Conservation (phyloP, 2,329 filamentous ascomycete species). For the Colletotrichum sp. region DNA sequence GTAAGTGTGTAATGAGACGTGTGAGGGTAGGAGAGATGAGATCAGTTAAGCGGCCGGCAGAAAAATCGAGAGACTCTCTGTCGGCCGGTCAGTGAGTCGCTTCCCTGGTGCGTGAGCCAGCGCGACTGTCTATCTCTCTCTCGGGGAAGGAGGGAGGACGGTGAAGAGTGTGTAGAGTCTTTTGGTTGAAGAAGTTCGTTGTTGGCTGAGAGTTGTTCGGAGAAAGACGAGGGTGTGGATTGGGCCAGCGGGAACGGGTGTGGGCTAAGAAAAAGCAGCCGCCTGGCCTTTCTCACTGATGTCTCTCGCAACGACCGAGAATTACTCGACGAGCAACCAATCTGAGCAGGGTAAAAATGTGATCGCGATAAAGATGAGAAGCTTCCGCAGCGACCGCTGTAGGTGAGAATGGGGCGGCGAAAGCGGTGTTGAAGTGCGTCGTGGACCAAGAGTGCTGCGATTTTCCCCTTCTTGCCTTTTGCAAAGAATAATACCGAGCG, state of each 20-base stretch:
- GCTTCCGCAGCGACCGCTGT: slow-evolving; percentile 7
- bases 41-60: neutral
- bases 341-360: neutral
- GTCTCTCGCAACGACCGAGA: neutral
- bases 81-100: neutral
- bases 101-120: neutral
- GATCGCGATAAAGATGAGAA: neutral
- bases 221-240: slow-evolving; percentile 16
- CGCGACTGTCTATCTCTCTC: neutral
- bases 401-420: neutral
- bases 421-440: slow-evolving; percentile 3
- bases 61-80: neutral
- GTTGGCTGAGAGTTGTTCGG: slow-evolving; percentile 24
- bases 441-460: slow-evolving; percentile 11
- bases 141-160: neutral
- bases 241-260: slow-evolving; percentile 1
- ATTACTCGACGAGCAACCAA: slow-evolving; percentile 13
- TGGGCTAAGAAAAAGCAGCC: slow-evolving; percentile 23
- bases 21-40: slow-evolving; percentile 12
- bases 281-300: slow-evolving; percentile 13
- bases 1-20: slow-evolving; percentile 21
- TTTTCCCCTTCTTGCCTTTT: slow-evolving; percentile 21
- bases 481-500: slow-evolving; percentile 20
- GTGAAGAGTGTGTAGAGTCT: neutral
- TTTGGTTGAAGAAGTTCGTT: slow-evolving; percentile 15